Evolutionary conservation across 2,329 filamentous ascomycete species (phyloP).

Genomic region (Cladosporium sp.): DNA sequence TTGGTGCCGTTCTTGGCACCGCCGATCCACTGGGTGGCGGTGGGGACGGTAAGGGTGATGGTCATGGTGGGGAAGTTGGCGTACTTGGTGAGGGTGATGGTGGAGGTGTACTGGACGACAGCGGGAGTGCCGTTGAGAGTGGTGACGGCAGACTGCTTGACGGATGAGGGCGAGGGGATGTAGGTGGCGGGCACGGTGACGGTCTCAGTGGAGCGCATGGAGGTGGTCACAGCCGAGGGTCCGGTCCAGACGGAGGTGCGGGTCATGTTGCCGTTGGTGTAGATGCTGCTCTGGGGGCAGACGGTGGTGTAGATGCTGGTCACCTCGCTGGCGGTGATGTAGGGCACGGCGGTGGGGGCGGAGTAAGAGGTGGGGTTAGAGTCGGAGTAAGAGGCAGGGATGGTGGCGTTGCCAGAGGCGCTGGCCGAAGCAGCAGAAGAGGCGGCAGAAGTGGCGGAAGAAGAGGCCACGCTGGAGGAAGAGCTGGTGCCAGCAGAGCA

Average conservation of each 20-base stretch:
- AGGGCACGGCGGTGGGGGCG: conserved; percentile 10
- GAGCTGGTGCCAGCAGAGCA: conserved; percentile 2
- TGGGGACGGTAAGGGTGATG: neutral
- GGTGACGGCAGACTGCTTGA: conserved; percentile 10
- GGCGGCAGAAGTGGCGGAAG: neutral
- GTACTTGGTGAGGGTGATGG: conserved; percentile 9
- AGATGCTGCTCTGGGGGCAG: conserved; percentile 12
- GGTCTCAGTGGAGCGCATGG: conserved; percentile 3
- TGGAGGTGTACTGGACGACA: conserved; percentile 12
- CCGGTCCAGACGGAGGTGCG: conserved; percentile 11
- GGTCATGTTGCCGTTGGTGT: conserved; percentile 9
- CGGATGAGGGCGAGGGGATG: conserved; percentile 8
- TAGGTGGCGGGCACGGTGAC: neutral
- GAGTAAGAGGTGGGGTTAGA: conserved; percentile 14
- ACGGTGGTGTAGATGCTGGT: conserved; percentile 16
- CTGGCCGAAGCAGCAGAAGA: neutral
- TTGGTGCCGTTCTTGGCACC: conserved; percentile 3
- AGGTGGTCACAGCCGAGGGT: conserved; percentile 7
- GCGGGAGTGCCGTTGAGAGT: conserved; percentile 11
- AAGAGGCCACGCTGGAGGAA: neutral
- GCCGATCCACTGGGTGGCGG: conserved; percentile 4
- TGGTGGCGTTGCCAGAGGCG: neutral
- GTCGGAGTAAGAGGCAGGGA: neutral
- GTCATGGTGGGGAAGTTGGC: conserved; percentile 11
- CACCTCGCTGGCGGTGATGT: conserved; percentile 14